These are phyloP conservation scores for Bathelium albidoporum DNA, from an alignment of 495 filamentous ascomycete species.

Conservation along the genomic window DNA sequence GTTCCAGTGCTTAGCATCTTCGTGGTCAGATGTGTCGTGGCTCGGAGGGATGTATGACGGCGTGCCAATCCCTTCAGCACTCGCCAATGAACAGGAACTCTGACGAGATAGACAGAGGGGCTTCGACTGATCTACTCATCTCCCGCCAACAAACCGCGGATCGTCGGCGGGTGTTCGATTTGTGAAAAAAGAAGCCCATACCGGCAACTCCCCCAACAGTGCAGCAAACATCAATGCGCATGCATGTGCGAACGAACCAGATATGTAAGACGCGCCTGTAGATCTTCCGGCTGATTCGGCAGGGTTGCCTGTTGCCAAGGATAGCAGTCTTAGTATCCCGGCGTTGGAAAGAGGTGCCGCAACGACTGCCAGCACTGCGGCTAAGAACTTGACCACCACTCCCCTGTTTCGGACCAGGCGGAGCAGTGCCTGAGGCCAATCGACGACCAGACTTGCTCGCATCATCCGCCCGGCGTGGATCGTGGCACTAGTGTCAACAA, in stretches of 20 bases:
- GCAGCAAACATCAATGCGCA: not conserved
- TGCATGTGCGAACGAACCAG: not conserved
- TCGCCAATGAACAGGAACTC: not conserved
- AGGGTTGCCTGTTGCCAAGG: not conserved
- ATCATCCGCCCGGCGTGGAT: not conserved
- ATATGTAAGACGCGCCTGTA: conserved; percentile 2
- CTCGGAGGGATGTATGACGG: not conserved
- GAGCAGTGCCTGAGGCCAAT: not conserved
- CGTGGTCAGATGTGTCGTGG: no score
- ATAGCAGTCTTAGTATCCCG: not conserved
- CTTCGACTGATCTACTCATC: no score
- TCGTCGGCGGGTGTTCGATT: no score
- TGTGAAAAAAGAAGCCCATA: not conserved
- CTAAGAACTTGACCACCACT: not conserved
- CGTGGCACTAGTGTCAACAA: not conserved
- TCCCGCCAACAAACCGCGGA: no score
- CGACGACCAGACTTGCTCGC: not conserved
- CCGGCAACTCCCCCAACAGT: not conserved
- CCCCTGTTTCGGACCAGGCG: not conserved
- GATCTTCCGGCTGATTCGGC: not conserved
- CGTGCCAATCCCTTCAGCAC: not conserved
- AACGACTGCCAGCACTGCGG: not conserved
- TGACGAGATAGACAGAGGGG: no score
- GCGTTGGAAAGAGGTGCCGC: not conserved
- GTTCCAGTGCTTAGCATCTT: no score